Base-by-base conservation (phyloP, 192 early-diverging fungal species). In the Coemansia sp. region DNA sequence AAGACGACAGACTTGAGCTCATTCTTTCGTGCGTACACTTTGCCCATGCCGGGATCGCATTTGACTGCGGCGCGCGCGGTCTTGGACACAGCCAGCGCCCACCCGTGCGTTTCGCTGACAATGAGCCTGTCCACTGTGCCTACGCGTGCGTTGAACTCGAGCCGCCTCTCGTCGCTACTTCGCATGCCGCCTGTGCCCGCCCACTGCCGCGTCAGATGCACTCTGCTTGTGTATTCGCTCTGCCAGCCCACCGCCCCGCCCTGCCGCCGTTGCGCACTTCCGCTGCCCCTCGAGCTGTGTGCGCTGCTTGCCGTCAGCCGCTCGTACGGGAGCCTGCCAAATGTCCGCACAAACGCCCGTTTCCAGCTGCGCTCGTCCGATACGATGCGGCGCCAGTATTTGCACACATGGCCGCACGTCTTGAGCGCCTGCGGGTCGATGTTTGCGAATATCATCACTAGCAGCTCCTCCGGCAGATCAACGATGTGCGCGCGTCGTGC, bases 281-380 rank as follows among this genome's bases (percentile, higher is more conserved):
- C 60, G 18, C 49, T 23, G 23, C 35, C 21, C 10, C 51, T 53
- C 39, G 30, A n/a, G 53, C 33, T 21, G 72, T 59, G 15, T 8
- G 58, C 63, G 8, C 57, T 34, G 34, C 16, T 34, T 10, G 74
- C 51, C 36, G 16, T 1, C 20, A 80, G 49, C 2, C 66, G 63
- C 58, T 71, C 41, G 7, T 38, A 66, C 10, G 78, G 78, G 4
- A 62, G 68, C 24, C 60, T 62, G 1, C 64, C 57, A 16, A 72
- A 72, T 11, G 33, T 51, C 30, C 41, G 69, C 20, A 33, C 43
- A 34, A 80, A 34, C 0, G 69, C 78, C 5, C 66, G 72, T 8
- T 60, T 72, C 78, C 78, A 80, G 39, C 69, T 75, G 63, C 61
- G 55, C 43, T 80, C 78, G 63, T 68, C 66, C 18, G 57, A 26